Evolutionary conservation across 1,284 basidiomycete species (phyloP).

Genomic region (Ganoderma leucocontextum): DNA sequence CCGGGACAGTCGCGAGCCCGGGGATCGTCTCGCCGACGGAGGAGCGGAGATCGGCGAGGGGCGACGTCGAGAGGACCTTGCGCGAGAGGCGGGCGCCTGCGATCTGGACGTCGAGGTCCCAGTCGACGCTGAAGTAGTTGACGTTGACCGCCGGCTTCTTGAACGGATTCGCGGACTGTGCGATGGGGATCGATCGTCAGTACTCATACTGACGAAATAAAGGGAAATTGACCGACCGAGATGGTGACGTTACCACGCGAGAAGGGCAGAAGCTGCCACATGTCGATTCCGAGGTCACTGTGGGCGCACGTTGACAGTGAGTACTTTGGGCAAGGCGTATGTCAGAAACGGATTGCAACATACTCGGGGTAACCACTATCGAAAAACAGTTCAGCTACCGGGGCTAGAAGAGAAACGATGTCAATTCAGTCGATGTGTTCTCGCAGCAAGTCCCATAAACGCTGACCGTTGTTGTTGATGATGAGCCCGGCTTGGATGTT

Average conservation of each 20-base stretch:
- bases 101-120: slow-evolving; percentile 59
- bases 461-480: slow-evolving; percentile 51
- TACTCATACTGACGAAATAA: not conserved
- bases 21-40: slow-evolving; percentile 50
- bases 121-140: slow-evolving; percentile 57
- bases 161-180: slow-evolving; percentile 54
- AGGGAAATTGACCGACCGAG: slow-evolving; percentile 40
- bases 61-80: slow-evolving; percentile 51
- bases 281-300: slow-evolving; percentile 52
- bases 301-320: slow-evolving; percentile 33
- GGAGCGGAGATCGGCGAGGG: slow-evolving; percentile 34
- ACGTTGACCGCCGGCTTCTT: slow-evolving; percentile 53
- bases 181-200: slow-evolving; percentile 1
- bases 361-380: slow-evolving; percentile 36
- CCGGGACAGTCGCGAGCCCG: slow-evolving; percentile 47
- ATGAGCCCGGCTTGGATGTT: slow-evolving; percentile 53
- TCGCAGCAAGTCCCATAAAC: too few relatives aligned
- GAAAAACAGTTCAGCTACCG: slow-evolving; percentile 50
- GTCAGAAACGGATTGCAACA: not conserved
- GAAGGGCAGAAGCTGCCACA: slow-evolving; percentile 65
- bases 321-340: not conserved
- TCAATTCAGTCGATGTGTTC: not conserved
- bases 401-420: slow-evolving; percentile 44
- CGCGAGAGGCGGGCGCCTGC: slow-evolving; percentile 55
- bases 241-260: slow-evolving; percentile 59